Base-by-base conservation (phyloP, 139 green algal genomes). In the Zygnema circumcarinatum region DNA sequence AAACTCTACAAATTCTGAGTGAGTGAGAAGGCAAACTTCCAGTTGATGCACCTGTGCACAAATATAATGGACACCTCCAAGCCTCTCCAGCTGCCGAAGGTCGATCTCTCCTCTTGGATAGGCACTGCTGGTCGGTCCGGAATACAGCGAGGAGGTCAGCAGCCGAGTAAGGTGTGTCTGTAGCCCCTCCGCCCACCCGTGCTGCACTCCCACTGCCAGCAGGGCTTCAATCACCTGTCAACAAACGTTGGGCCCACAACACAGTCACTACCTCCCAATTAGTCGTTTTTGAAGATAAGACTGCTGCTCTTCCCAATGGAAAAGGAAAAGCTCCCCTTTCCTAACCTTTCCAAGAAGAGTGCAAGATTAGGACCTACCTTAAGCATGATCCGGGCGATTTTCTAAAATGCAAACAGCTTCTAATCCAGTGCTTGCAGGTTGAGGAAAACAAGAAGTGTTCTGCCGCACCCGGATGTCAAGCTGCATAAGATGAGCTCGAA, bases 31-130 rank as follows among this genome's bases (percentile, higher is more conserved):
- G n/a, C n/a, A n/a, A n/a, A n/a, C n/a, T n/a, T n/a, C n/a, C n/a
- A n/a, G n/a, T n/a, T n/a, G n/a, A n/a, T n/a, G 41, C 69, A 62
- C 47, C 47, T 62, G 47, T 25, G 3, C 69, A 39, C 69, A 78
- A n/a, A 90, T 88, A 36, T 75, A 89, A 2, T 35, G 16, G 29
- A 90, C 62, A 11, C 85, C 85, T n/a, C 85, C 85, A 35, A 90
- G 21, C 0, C 39, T 33, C 2, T 88, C 53, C 79, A 90, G 84
- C 38, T 35, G 41, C 40, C 41, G 35, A 32, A 89, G 1, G 20
- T 88, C 74, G 21, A 88, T 11, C 1, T 33, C 40, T 38, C 2
- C n/a, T 41, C 3, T 83, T 20, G 36, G 31, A 7, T 41, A 22
- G 25, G 3, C 67, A 38, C 40, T 22, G 36, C 54, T 22, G 42